Base-by-base conservation (phyloP, 306 rosid genomes). In the Trifolium subterraneum region DNA sequence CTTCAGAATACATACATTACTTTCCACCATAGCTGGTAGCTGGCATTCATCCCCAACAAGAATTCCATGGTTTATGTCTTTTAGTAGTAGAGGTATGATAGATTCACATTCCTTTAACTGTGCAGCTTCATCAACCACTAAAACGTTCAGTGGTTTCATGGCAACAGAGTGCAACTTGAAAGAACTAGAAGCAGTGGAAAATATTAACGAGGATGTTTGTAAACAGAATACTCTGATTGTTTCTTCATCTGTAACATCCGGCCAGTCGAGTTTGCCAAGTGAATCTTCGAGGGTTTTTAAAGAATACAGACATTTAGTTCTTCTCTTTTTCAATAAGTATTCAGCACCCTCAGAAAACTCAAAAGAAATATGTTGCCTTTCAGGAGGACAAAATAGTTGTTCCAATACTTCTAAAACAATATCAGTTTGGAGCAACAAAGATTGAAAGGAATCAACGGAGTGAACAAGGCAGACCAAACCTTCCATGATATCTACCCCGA, bases 41-140 rank as follows among this genome's bases (percentile, higher is more conserved):
- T 92, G 98, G 59, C 78, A 19, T 79, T 88, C 98, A 75, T 92
- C 98, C 27, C 98, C 98, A 22, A 90, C 86, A 74, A 92, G 90
- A 75, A 92, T 72, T 13, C 78, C 96, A 72, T 84, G 92, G 70
- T 72, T 79, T 60, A 90, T 56, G 50, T 77, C 78, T 0, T 76
- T 85, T 80, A 92, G 87, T 50, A 77, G 96, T 12, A 92, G 66
- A 51, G 96, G 89, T 64, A 90, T 92, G 23, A 76, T 15, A 25
- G 96, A 92, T 70, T 92, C 97, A 7, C 96, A 90, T 81, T 90
- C 97, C 68, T 78, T 90, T 51, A 92, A 31, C 18, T 90, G 96
- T 35, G 96, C 93, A 42, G 96, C 97, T 87, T 92, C 97, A 56
- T 92, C 97, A 72, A 92, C 84, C 25, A 89, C 88, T 62, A 92